Base-by-base conservation (phyloP, 2,329 filamentous ascomycete genomes). In the Drechmeria coniospora region DNA sequence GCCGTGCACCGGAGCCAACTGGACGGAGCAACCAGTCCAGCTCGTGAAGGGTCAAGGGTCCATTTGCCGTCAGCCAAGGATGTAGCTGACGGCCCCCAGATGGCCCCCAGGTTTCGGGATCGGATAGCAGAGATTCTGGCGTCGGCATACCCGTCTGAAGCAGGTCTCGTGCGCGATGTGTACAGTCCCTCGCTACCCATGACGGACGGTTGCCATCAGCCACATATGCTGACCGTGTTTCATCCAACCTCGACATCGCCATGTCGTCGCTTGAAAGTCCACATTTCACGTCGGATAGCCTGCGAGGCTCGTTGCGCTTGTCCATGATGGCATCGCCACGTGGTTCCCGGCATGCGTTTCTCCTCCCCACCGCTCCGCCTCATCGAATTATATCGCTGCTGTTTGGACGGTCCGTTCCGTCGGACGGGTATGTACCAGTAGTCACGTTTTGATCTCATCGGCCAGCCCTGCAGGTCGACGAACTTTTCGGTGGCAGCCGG, bases 1-100 rank as follows among this genome's bases (percentile, higher is more conserved):
- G 32, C 31, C 30, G 36, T 38, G 36, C 32, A n/a, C n/a, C n/a
- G n/a, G n/a, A n/a, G 26, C 32, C 27, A 34, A 24, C 31, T 14
- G 12, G 19, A 16, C 18, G 12, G 7, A 13, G 14, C 16, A 6
- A 11, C 13, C 15, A 8, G n/a, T 22, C n/a, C 11, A 14, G n/a
- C 6, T 12, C 9, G 15, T 22, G n/a, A 9, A 21, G 5, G 20
- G 20, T n/a, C n/a, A n/a, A 11, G 20, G 5, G 10, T 6, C 18
- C 18, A 10, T 6, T 21, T n/a, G 20, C 5, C 9, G 10, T n/a
- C 7, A 15, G 12, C 16, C 10, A 15, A 27, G 6, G 14, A 5
- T 23, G 8, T 9, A 22, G 11, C 9, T 28, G 26, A 28, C 15
- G 19, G 26, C 9, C 6, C 17, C n/a, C n/a, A 9, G n/a, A n/a